Evolutionary conservation across 2,329 filamentous ascomycete genomes (phyloP).

Genomic region (Aspergillus japonicus): DNA sequence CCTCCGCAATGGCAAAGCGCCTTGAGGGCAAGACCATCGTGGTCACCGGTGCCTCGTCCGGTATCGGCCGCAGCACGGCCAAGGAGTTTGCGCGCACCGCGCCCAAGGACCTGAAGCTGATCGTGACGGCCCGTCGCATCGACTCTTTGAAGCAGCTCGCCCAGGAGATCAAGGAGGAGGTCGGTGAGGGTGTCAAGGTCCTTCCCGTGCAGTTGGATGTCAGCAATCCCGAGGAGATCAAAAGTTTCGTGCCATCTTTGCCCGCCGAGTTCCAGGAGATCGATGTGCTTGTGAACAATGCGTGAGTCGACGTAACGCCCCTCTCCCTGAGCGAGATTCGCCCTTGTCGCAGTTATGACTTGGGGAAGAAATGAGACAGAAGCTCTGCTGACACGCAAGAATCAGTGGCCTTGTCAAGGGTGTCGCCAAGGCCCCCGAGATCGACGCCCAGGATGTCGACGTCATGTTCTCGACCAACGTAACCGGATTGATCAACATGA

Average conservation of each 20-base stretch:
- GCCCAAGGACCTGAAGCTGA: conserved; percentile 74
- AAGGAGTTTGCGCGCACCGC: conserved; percentile 88
- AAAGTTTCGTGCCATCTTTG: conserved; percentile 67
- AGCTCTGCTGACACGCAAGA: too few species aligned
- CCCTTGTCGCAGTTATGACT: too few species aligned
- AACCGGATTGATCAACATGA: conserved; percentile 93
- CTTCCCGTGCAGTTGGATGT: conserved; percentile 83
- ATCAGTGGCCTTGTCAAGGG: conserved; percentile 81
- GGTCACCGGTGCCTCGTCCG: conserved; percentile 88
- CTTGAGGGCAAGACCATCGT: conserved; percentile 90
- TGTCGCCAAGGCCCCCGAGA: conserved; percentile 79
- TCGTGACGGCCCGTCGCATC: conserved; percentile 83
- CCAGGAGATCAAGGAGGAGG: conserved; percentile 70
- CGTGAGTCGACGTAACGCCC: conserved; percentile 59
- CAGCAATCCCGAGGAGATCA: conserved; percentile 72
- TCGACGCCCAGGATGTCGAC: conserved; percentile 76
- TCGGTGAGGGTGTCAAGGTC: conserved; percentile 77
- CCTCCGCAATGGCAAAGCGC: conserved; percentile 72
- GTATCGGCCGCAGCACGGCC: conserved; percentile 75
- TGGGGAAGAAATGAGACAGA: too few species aligned
- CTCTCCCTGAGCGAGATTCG: too few species aligned
- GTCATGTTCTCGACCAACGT: conserved; percentile 93
- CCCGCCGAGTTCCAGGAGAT: conserved; percentile 82
- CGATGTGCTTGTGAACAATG: conserved; percentile 92
- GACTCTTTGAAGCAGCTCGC: conserved; percentile 76